Percentiles rank a stretch among this genome's conserved stretches.
Evolutionary conservation across 805 yeast genomes (phyloP).

Genomic region (Maudiozyma serrabonitensis): DNA sequence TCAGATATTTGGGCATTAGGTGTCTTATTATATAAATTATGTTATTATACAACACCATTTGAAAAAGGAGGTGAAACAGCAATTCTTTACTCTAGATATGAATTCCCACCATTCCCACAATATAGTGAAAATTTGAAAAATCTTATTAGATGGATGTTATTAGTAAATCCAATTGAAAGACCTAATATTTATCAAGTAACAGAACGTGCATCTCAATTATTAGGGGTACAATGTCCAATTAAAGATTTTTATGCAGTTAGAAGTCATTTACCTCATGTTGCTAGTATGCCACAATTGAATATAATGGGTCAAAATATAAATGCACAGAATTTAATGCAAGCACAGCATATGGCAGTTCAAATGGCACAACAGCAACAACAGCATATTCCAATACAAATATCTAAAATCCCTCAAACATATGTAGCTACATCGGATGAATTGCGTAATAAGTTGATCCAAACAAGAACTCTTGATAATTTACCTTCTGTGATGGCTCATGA

Average conservation of each 20-base stretch:
- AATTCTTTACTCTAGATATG: conserved; percentile 46
- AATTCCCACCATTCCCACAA: conserved; percentile 44
- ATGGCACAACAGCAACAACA: neutral
- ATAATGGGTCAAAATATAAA: neutral
- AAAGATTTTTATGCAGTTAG: conserved; percentile 26
- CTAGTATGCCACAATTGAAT: conserved; percentile 1
- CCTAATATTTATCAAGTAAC: conserved; percentile 66
- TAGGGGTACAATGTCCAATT: conserved; percentile 38
- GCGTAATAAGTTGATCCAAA: neutral
- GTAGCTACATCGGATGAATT: neutral
- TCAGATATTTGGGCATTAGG: conserved; percentile 85
- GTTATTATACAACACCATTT: conserved; percentile 78
- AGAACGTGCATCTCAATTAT: conserved; percentile 57
- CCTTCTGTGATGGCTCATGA: neutral
- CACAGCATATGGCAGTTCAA: neutral
- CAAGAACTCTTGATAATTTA: neutral
- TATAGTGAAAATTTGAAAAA: conserved; percentile 57
- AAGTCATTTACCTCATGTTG: neutral
- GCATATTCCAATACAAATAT: neutral
- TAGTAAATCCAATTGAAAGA: conserved; percentile 58
- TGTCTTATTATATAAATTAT: conserved; percentile 62
- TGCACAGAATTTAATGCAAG: neutral
- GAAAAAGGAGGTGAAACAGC: conserved; percentile 57
- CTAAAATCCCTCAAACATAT: neutral
- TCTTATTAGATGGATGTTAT: conserved; percentile 49